Conservation (phyloP, 2,329 filamentous ascomycete genomes). For the Epichloe uncinata region DNA sequence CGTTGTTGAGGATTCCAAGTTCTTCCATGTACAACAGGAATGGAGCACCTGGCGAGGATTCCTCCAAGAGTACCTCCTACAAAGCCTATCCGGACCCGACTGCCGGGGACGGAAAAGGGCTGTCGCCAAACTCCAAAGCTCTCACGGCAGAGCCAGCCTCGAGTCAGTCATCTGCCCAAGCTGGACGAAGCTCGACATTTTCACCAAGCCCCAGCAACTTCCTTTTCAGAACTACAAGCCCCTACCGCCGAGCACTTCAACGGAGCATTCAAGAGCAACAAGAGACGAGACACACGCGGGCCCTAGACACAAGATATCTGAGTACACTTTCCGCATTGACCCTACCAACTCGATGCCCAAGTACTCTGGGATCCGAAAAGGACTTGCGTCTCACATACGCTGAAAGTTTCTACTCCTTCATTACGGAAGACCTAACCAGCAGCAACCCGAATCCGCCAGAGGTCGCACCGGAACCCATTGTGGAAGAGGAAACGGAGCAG, state of each 20-base stretch:
- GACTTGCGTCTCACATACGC: slow-evolving; percentile 26
- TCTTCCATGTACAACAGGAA: neutral
- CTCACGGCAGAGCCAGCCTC: neutral
- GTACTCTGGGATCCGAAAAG: slow-evolving; percentile 25
- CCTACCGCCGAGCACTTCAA: slow-evolving; percentile 39
- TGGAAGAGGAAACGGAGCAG: neutral
- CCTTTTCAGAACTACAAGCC: slow-evolving; percentile 40
- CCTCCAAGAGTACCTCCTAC: neutral
- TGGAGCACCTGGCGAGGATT: neutral
- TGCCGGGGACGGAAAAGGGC: slow-evolving; percentile 5
- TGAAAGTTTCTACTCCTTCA: slow-evolving; percentile 36
- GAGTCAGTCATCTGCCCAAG: slow-evolving; percentile 17
- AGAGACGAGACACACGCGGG: slow-evolving; percentile 11
- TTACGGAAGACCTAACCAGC: slow-evolving; percentile 12
- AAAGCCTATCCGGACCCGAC: slow-evolving; percentile 6
- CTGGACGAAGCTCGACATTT: slow-evolving; percentile 33
- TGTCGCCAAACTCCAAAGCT: slow-evolving; percentile 4
- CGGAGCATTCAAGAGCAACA: slow-evolving; percentile 29
- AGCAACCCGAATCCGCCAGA: neutral
- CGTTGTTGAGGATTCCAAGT: neutral
- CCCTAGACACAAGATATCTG: slow-evolving; percentile 23
- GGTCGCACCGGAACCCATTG: neutral
- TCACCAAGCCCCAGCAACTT: slow-evolving; percentile 38
- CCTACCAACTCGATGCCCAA: slow-evolving; percentile 27
- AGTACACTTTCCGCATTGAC: slow-evolving; percentile 27